Percentiles rank a stretch among this genome's conserved stretches.
phyloP scores from a whole-genome alignment of 768 basidiomycete genomes.

The Boletus sp. region DNA sequence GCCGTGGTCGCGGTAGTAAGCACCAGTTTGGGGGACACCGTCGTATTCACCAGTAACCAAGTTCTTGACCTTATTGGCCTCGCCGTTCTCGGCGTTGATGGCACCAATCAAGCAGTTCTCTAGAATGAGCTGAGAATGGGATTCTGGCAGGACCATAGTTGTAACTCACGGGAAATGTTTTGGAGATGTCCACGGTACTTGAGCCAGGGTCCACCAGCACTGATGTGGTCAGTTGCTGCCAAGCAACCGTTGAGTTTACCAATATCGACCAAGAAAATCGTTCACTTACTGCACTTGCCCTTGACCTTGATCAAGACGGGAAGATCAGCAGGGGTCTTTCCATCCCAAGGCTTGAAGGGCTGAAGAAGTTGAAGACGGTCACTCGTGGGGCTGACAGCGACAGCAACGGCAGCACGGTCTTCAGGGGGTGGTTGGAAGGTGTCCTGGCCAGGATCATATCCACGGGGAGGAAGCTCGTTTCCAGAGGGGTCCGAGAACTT shows the following conservation, averaged over 20 bases:
- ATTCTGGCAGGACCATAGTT: not conserved
- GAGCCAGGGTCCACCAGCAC: conserved; percentile 98
- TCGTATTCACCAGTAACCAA: conserved; percentile 83
- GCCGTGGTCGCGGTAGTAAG: conserved; percentile 83
- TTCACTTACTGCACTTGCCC: conserved; percentile 93
- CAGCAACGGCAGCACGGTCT: conserved; percentile 79
- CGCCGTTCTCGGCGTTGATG: conserved; percentile 91
- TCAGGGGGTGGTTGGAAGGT: conserved; percentile 94
- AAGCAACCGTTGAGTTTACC: conserved; percentile 2
- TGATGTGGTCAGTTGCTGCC: conserved; percentile 87
- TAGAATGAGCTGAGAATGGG: conserved; percentile 27
- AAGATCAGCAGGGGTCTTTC: conserved; percentile 84
- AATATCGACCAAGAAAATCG: not conserved
- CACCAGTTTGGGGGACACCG: conserved; percentile 81
- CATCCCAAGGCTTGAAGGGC: conserved; percentile 92
- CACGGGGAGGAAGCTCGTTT: conserved; percentile 89
- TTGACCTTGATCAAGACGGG: conserved; percentile 97
- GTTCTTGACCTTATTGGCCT: conserved; percentile 96
- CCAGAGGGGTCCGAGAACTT: conserved; percentile 93
- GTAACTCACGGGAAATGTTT: conserved; percentile 86
- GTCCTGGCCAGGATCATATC: conserved; percentile 95
- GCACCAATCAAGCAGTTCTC: conserved; percentile 98
- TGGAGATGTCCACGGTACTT: conserved; percentile 99
- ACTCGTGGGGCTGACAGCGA: conserved; percentile 80
- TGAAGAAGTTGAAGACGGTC: conserved; percentile 89